phyloP scores from a whole-genome alignment of 2,329 filamentous ascomycete genomes.

The Penicillium glabrum region DNA sequence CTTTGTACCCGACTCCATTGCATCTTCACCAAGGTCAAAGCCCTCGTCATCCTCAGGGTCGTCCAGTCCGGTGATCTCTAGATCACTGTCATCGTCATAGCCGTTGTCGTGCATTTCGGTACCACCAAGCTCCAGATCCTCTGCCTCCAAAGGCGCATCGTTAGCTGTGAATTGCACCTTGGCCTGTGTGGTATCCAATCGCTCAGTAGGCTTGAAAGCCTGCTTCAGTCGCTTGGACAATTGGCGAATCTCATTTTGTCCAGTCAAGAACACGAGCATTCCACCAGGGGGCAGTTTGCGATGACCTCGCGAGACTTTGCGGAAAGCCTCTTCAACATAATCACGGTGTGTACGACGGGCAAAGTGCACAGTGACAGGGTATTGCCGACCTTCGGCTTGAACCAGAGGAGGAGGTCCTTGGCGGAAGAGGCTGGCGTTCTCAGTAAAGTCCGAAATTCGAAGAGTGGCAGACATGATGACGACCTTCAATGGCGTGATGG shows the following conservation, averaged over 20 bases:
- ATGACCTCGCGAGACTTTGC: conserved; percentile 84
- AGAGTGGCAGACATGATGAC: conserved; percentile 98
- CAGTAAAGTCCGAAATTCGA: conserved; percentile 83
- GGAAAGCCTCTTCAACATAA: conserved; percentile 86
- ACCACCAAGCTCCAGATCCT: conserved; percentile 82
- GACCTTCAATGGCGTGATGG: conserved; percentile 78
- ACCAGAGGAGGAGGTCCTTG: conserved; percentile 74
- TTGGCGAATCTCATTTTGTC: conserved; percentile 84
- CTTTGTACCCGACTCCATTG: conserved; percentile 60
- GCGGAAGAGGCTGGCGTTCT: conserved; percentile 78
- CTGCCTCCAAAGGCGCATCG: conserved; percentile 76
- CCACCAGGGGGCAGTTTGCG: conserved; percentile 85
- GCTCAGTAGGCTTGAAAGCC: conserved; percentile 58
- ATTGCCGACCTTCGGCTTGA: conserved; percentile 88
- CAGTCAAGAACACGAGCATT: conserved; percentile 91
- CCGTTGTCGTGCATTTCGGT: conserved; percentile 46
- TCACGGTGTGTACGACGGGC: conserved; percentile 77
- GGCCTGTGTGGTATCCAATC: conserved; percentile 55
- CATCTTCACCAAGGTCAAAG: conserved; percentile 65
- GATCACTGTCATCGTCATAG: conserved; percentile 57
- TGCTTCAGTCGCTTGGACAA: conserved; percentile 78
- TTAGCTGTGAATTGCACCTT: conserved; percentile 74
- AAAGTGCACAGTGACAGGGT: conserved; percentile 87
- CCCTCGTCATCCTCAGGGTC: conserved; percentile 64
- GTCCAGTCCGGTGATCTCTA: conserved; percentile 61